Conservation (phyloP, 169 alveolate species). For the Sarcocystis neurona region DNA sequence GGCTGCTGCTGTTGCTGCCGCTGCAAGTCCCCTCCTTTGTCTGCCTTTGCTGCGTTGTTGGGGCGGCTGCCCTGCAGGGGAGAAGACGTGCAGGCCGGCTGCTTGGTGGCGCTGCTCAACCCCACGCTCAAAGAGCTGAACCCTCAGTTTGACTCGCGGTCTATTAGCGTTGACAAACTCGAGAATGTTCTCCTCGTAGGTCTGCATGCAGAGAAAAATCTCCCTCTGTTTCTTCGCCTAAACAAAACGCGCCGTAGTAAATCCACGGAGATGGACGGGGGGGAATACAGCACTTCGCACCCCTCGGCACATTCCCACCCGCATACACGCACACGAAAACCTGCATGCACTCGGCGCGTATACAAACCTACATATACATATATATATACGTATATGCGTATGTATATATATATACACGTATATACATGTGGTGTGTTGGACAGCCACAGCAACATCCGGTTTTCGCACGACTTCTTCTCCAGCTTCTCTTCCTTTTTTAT, state of each 20-base stretch:
- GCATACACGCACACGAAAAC: background rate
- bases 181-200: slow-evolving; percentile 4
- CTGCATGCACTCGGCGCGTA: background rate
- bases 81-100: slow-evolving; percentile 30
- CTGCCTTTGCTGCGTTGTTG: background rate
- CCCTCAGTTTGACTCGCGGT: slow-evolving; percentile 27
- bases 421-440: background rate
- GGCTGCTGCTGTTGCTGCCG: too few relatives aligned
- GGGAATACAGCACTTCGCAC: too few relatives aligned
- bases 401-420: background rate
- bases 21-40: background rate
- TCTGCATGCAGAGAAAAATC: background rate
- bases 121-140: slow-evolving; percentile 25
- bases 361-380: background rate
- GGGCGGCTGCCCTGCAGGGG: background rate
- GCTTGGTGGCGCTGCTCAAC: slow-evolving; percentile 43
- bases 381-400: background rate
- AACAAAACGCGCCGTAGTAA: too few relatives aligned
- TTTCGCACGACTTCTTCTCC: too few relatives aligned
- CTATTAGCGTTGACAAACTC: slow-evolving; percentile 11
- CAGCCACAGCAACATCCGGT: too few relatives aligned
- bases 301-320: too few relatives aligned
- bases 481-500: background rate
- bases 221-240: background rate
- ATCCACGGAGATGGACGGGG: too few relatives aligned